Evolutionary conservation across 495 filamentous ascomycete species (phyloP), one percentile per base, ranked within the genome.

Genomic region (Cercophora newfieldiana): DNA sequence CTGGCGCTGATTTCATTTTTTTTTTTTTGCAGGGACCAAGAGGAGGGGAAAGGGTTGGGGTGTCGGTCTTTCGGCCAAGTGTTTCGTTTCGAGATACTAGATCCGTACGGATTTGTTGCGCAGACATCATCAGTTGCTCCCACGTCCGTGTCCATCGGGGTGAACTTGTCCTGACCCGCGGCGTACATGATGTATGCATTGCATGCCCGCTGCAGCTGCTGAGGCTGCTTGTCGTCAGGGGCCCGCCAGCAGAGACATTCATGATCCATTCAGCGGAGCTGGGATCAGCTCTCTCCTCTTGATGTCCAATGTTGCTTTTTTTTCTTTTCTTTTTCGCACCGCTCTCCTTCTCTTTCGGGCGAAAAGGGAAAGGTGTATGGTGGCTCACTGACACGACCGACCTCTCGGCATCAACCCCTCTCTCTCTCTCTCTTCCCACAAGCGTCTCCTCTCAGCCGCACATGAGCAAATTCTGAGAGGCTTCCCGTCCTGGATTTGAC

Each of bases 11-110:
- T n/a, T n/a, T n/a, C n/a, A n/a, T n/a, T n/a, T 24, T 54, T 28
- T 54, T 19, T 54, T 28, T 53, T 54, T 54, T 54, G 50, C 50
- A 16, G 37, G 37, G 37, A 44, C 37, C 37, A 44, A 44, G 37
- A 44, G 37, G 37, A 44, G 37, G 37, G 37, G 37, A 44, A 44
- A 44, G 4, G 37, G 12, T 16, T 44, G 37, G 37, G 37, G 37
- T 14, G 37, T 14, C 37, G 12, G 37, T 16, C 18, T 14, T 16
- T 44, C 37, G 37, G 37, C 37, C 37, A n/a, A n/a, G n/a, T n/a
- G 12, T 44, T 44, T 44, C 37, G 37, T 44, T 16, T 44, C 37
- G 37, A 44, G 10, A 44, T 44, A 44, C 37, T 44, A 8, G 37
- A 44, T 44, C 10, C 37, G 37, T 44, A 44, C 10, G 30, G 37